Evolutionary conservation across 108 stramenopile genomes (phyloP), one percentile per base, ranked within the genome.

Genomic region (Cyclotella choctawhatcheeana): DNA sequence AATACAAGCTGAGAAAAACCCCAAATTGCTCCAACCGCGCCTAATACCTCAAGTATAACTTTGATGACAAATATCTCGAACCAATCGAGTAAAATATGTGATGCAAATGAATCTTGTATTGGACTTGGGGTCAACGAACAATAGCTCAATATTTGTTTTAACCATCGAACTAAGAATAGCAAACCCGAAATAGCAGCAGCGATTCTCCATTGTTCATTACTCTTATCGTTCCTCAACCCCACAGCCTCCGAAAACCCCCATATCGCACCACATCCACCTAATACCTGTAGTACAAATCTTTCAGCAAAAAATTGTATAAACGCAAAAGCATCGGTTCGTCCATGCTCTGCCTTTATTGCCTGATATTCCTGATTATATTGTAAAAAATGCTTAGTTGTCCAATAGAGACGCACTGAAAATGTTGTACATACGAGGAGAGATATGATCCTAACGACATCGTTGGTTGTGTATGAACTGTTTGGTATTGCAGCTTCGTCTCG

Each of bases 271-370:
- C 33, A 71, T 5, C 64, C 82, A 1, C 82, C 82, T 2, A 77
- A 53, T 12, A 82, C 82, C 47, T 82, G 69, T 3, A 82, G 54
- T 14, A 82, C 60, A 14, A 82, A 65, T 31, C 73, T 78, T n/a
- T 69, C 43, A 18, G 77, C 64, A 55, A 68, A 68, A 26, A 76
- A 50, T 58, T 82, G 74, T 47, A 61, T 43, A 69, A 74, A 75
- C 45, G 66, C 24, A 24, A 67, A 20, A 18, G 27, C 17, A 55
- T 67, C 52, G 16, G 53, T 67, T 21, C 73, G 51, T 35, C 73
- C 55, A 47, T 74, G 73, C 0, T 74, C 25, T 32, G 24, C 26
- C 21, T 55, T 31, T 5, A 55, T 4, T 5, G 30, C 25, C 5
- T 5, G 6, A n/a, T 48, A 48, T 48, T 48, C 47, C 4, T 48